phyloP scores from a whole-genome alignment of 1,284 basidiomycete species.

The Boletus nobilissimus region DNA sequence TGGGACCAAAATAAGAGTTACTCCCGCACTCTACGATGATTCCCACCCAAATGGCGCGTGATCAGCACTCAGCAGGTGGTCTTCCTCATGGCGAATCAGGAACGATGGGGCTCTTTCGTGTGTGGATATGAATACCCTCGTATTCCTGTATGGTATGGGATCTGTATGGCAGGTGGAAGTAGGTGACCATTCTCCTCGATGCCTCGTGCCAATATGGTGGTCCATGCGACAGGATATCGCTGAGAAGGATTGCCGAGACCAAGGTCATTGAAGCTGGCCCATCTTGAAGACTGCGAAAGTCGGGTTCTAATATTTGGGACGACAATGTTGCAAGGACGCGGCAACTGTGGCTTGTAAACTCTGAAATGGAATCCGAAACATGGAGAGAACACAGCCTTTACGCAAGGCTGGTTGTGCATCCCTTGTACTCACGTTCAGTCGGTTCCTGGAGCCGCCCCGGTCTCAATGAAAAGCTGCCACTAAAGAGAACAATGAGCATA shows the following conservation, averaged over 20 bases:
- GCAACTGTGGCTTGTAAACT: neutral
- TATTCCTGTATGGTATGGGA: no score
- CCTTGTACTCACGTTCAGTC: neutral
- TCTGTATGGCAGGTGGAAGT: no score
- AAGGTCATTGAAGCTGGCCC: constrained; percentile 47
- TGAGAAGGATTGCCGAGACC: constrained; percentile 39
- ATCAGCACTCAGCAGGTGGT: neutral
- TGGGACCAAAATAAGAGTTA: no score
- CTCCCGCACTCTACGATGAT: no score
- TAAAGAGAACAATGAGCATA: neutral
- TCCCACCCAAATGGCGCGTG: no score
- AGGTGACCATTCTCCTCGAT: no score
- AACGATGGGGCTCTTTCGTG: neutral
- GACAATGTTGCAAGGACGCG: neutral
- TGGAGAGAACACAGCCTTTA: neutral
- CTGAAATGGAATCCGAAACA: neutral
- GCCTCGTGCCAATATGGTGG: no score
- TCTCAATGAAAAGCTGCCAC: neutral
- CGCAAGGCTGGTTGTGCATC: neutral
- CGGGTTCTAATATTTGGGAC: constrained; percentile 30
- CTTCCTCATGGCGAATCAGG: neutral
- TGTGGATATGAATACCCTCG: neutral
- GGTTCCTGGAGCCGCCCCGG: neutral
- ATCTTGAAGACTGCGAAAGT: constrained; percentile 40
- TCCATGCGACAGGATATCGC: neutral